A percentile compares a stretch with the other conserved stretches of the same genome.
These are phyloP conservation scores for Penicillium coffeae DNA, from an alignment of 495 filamentous ascomycete genomes.

Conservation along the genomic window DNA sequence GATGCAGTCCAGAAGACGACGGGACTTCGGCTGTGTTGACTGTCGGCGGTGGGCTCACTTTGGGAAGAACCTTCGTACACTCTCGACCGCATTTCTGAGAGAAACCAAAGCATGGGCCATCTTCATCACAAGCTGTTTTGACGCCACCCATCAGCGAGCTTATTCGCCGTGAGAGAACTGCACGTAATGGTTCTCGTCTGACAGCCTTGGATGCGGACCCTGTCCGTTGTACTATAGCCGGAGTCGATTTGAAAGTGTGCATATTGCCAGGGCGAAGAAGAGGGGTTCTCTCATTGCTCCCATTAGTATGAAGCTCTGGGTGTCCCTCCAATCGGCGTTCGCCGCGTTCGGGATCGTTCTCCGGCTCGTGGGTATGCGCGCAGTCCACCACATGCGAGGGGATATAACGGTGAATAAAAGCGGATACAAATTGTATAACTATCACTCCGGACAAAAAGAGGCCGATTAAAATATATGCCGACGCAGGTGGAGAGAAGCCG, in stretches of 20 bases:
- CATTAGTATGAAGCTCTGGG: slow-evolving; percentile 15
- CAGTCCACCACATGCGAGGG: slow-evolving; percentile 95
- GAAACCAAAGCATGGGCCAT: slow-evolving; percentile 78
- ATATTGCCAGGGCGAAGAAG: slow-evolving; percentile 24
- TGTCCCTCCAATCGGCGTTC: slow-evolving; percentile 13
- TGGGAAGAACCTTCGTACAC: slow-evolving; percentile 48
- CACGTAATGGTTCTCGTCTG: slow-evolving; percentile 37
- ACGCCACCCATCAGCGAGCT: slow-evolving; percentile 63
- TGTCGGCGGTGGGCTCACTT: slow-evolving; percentile 7
- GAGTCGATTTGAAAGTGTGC: slow-evolving; percentile 22
- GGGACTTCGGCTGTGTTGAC: slow-evolving; percentile 6
- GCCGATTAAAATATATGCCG: slow-evolving; percentile 68
- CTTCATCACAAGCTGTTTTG: slow-evolving; percentile 66
- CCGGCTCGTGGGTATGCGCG: slow-evolving; percentile 65
- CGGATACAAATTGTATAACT: slow-evolving; percentile 77
- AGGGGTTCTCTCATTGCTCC: slow-evolving; percentile 43
- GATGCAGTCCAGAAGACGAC: slow-evolving; percentile 4
- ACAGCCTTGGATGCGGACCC: background rate
- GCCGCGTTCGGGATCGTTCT: slow-evolving; percentile 32
- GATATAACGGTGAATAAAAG: slow-evolving; percentile 73
- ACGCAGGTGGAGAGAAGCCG: slow-evolving; percentile 58
- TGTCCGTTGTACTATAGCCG: slow-evolving; percentile 19
- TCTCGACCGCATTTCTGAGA: slow-evolving; percentile 81
- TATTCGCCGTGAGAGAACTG: slow-evolving; percentile 45
- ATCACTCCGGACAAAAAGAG: slow-evolving; percentile 80